Evolutionary conservation across 805 yeast species (phyloP).

Genomic region (Osmozyma mogii): DNA sequence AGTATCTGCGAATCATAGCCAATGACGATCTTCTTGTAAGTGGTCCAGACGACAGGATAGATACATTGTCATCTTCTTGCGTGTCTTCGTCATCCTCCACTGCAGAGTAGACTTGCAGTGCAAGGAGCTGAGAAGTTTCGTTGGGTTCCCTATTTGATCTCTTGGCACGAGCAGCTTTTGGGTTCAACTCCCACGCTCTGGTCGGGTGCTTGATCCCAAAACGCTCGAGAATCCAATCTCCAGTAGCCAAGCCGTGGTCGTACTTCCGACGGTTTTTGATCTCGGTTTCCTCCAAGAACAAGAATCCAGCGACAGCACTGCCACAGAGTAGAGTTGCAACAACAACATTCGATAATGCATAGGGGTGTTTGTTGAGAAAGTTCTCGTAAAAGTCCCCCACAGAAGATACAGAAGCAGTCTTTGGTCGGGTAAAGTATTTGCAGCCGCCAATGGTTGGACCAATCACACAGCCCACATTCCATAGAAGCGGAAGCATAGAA

Average conservation of each 20-base stretch:
- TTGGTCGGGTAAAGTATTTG: slow-evolving; percentile 20
- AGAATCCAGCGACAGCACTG: slow-evolving; percentile 21
- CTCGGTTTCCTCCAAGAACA: slow-evolving; percentile 31
- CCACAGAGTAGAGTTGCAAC: slow-evolving; percentile 21
- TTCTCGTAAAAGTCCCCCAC: slow-evolving; percentile 14
- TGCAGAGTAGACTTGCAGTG: no score
- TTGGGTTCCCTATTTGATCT: no score
- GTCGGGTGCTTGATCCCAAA: slow-evolving; percentile 20
- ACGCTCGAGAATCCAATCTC: slow-evolving; percentile 21
- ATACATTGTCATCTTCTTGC: no score
- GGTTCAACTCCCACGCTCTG: slow-evolving; percentile 22
- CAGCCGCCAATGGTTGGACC: slow-evolving; percentile 29
- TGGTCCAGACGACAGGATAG: no score
- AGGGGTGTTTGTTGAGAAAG: slow-evolving; percentile 26
- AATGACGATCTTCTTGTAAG: slow-evolving; percentile 7
- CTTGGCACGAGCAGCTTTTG: no score
- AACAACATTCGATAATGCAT: slow-evolving; percentile 31
- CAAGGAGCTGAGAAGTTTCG: no score
- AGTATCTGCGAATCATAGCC: slow-evolving; percentile 13
- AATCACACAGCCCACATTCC: slow-evolving; percentile 24
- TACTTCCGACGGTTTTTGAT: slow-evolving; percentile 17
- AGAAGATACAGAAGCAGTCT: no score
- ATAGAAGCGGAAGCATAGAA: slow-evolving; percentile 22
- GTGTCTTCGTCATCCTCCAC: no score
- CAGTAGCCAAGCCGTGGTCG: slow-evolving; percentile 25